These are phyloP conservation scores for Lachnellula willkommii DNA, from an alignment of 2,329 filamentous ascomycete genomes.

Conservation along the genomic window DNA sequence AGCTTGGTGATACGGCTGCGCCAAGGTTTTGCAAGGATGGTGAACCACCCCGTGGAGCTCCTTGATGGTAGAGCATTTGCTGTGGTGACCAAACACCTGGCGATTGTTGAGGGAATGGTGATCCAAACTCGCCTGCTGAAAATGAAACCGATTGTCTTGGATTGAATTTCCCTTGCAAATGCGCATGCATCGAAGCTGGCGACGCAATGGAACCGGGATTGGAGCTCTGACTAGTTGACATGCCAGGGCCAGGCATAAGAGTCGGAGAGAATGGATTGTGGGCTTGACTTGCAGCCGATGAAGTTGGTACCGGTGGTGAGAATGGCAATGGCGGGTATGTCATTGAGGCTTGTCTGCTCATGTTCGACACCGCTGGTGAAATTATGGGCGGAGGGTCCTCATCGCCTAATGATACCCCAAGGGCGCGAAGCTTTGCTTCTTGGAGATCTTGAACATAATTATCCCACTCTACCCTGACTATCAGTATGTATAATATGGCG, in stretches of 20 bases:
- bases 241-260: constrained; percentile 56
- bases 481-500: constrained; percentile 6
- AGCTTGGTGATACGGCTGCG: constrained; percentile 57
- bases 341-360: constrained; percentile 62
- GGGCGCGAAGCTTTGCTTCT: constrained; percentile 85
- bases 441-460: constrained; percentile 75
- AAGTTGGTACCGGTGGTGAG: constrained; percentile 76
- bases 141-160: constrained; percentile 68
- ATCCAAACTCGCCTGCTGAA: constrained; percentile 53
- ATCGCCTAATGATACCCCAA: constrained; percentile 77
- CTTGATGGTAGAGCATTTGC: constrained; percentile 48
- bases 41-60: constrained; percentile 53
- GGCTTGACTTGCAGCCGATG: constrained; percentile 66
- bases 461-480: constrained; percentile 51
- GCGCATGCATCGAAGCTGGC: constrained; percentile 61
- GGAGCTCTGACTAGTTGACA: constrained; percentile 58
- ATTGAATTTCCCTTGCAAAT: constrained; percentile 55
- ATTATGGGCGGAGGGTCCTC: constrained; percentile 62
- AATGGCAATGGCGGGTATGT: constrained; percentile 73
- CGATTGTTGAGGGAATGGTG: constrained; percentile 64
- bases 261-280: constrained; percentile 47
- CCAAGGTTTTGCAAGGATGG: constrained; percentile 55
- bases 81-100: constrained; percentile 55
- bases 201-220: constrained; percentile 62
- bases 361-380: constrained; percentile 58